Percentiles rank a stretch among this genome's conserved stretches.
Evolutionary conservation across 2,329 filamentous ascomycete species (phyloP).

Genomic region (Exophiala oligosperma): DNA sequence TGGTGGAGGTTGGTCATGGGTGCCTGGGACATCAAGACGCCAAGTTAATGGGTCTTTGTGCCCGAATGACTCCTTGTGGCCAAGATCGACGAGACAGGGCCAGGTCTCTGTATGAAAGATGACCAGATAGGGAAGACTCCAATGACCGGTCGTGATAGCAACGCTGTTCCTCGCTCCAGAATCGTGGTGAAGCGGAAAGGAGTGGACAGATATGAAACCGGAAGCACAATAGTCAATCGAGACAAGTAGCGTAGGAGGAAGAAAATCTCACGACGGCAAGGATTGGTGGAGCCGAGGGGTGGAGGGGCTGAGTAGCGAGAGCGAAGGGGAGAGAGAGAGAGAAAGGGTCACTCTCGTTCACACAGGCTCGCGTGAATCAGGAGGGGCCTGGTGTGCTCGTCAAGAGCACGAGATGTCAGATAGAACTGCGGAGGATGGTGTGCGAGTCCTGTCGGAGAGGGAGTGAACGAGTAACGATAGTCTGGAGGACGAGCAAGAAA

Average conservation of each 20-base stretch:
- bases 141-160: background rate
- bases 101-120: background rate
- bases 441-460: background rate
- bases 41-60: conserved; percentile 24
- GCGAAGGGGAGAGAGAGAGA: background rate
- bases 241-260: background rate
- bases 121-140: background rate
- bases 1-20: conserved; percentile 19
- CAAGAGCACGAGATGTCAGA: background rate
- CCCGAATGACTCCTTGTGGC: background rate
- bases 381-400: background rate
- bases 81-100: background rate
- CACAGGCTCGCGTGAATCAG: background rate
- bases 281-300: background rate
- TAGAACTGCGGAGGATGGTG: no score
- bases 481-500: background rate
- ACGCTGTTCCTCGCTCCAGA: background rate
- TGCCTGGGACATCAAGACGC: conserved; percentile 20
- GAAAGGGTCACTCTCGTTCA: background rate
- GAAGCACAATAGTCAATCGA: conserved; percentile 3
- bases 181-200: background rate
- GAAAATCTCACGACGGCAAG: background rate
- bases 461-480: background rate
- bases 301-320: background rate
- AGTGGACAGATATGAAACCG: conserved; percentile 1